Base-by-base conservation (phyloP, 139 green algal species). In the Raphidocelis subcapitata region DNA sequence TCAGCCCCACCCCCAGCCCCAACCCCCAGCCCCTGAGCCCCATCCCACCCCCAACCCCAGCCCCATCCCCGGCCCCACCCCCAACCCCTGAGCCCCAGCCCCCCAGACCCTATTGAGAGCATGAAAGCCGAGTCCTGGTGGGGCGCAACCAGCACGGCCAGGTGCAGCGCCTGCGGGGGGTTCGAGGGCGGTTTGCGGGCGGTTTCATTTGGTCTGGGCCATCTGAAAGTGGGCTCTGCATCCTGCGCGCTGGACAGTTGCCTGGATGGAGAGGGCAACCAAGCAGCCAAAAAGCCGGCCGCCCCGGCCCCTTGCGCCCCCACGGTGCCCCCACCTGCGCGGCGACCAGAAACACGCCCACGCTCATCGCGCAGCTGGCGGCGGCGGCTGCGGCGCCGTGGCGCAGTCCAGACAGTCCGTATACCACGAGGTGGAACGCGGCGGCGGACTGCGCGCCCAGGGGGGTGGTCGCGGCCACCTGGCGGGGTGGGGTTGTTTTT, bases 371-470 rank as follows among this genome's bases (percentile, higher is more conserved):
- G 46, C 70, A 46, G 54, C 71, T 52, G 24, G 29, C 31, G 2
- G 59, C 28, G 10, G 69, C 31, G 14, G 28, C 49, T 1, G 0
- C 18, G 15, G 60, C 47, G 18, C 69, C 69, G 1, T 31, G 41
- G 3, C 69, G 28, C 41, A 87, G 51, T 10, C 81, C 81, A 1
- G 74, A 67, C 69, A 87, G 61, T 29, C 81, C 81, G 41, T 84
- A 87, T 29, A 72, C 73, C 20, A 74, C 32, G 44, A 80, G 74
- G 15, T 37, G 54, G 59, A 81, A 86, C 0, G 52, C 49, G 35
- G 87, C 20, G 10, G 81, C 74, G 41, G 86, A 86, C 23, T 84
- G 15, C 5, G 82, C 37, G 60, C 85, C 84, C 36, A 89, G 80
- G 20, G 87, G 85, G 10, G 85, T 16, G 10, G 72, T 86, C 26